A percentile compares a stretch with the other conserved stretches of the same genome.
Evolutionary conservation across 495 filamentous ascomycete genomes (phyloP).

Genomic region (Penicillium roqueforti): DNA sequence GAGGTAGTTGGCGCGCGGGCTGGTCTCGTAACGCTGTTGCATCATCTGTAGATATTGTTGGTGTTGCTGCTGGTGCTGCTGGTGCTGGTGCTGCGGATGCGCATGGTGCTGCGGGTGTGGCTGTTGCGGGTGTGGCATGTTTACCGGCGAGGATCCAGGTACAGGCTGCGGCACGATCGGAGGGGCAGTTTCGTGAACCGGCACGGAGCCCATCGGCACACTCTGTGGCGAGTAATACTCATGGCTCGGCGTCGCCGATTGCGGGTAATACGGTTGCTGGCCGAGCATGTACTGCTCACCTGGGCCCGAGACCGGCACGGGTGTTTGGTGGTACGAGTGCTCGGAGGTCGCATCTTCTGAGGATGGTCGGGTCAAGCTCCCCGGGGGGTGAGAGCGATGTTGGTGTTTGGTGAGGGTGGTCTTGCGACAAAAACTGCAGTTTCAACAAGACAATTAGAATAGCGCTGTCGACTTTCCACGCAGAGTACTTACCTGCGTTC

Average conservation of each 20-base stretch:
- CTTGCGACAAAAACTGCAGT: slow-evolving; percentile 74
- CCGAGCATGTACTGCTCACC: slow-evolving; percentile 40
- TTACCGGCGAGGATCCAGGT: slow-evolving; percentile 32
- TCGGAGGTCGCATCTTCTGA: slow-evolving; percentile 43
- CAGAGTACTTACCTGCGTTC: slow-evolving; percentile 61
- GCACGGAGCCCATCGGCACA: slow-evolving; percentile 32
- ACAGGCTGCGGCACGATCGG: slow-evolving; percentile 32
- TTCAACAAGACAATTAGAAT: slow-evolving; percentile 2
- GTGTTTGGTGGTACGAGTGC: slow-evolving; percentile 35
- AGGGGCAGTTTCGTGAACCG: slow-evolving; percentile 27
- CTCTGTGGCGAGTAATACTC: slow-evolving; percentile 38
- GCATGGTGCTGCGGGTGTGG: slow-evolving; percentile 25
- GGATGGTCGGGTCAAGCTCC: slow-evolving; percentile 43
- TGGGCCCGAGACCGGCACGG: slow-evolving; percentile 27
- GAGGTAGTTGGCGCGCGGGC: slow-evolving; percentile 33
- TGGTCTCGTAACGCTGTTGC: slow-evolving; percentile 39
- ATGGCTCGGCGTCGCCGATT: slow-evolving; percentile 35
- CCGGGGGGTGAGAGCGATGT: slow-evolving; percentile 62
- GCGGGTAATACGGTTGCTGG: slow-evolving; percentile 39
- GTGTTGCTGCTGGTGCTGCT: slow-evolving; percentile 19
- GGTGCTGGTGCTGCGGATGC: slow-evolving; percentile 16
- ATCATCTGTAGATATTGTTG: slow-evolving; percentile 38
- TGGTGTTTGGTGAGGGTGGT: slow-evolving; percentile 86
- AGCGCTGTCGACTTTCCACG: neutral
- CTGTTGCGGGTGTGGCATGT: slow-evolving; percentile 33